phyloP scores from a whole-genome alignment of 1,139 yeast genomes.

The Kurtzmaniella natalensis region DNA sequence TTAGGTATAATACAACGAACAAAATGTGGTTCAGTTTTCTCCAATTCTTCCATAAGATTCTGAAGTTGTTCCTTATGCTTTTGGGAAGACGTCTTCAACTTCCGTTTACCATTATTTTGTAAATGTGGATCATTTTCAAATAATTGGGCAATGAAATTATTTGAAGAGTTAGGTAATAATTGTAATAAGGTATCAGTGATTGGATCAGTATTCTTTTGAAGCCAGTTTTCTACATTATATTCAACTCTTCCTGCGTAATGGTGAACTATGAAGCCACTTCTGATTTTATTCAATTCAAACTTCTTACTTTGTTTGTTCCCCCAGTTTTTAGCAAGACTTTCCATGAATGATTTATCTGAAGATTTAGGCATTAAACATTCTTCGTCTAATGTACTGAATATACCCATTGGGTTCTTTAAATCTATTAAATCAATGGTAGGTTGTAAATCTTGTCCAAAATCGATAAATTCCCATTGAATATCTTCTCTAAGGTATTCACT shows the following conservation, averaged over 20 bases:
- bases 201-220: constrained; percentile 93
- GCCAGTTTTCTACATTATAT: constrained; percentile 88
- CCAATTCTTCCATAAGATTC: constrained; percentile 67
- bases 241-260: constrained; percentile 97
- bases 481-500: constrained; percentile 91
- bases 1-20: constrained; percentile 96
- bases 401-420: constrained; percentile 70
- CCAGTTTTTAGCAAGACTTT: constrained; percentile 68
- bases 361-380: constrained; percentile 95
- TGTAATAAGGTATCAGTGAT: constrained; percentile 70
- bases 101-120: constrained; percentile 11
- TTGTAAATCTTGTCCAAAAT: constrained; percentile 94
- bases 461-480: constrained; percentile 94
- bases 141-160: constrained; percentile 38
- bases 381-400: constrained; percentile 87
- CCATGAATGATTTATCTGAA: constrained; percentile 76
- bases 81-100: constrained; percentile 78
- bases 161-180: constrained; percentile 52
- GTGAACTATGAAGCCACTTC: constrained; percentile 70
- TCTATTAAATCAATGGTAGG: constrained; percentile 94
- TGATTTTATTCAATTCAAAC: constrained; percentile 66
- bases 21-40: constrained; percentile 89
- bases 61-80: constrained; percentile 80
- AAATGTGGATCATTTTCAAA: constrained; percentile 22
- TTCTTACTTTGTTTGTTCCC: constrained; percentile 51